Percentiles rank a stretch among this genome's conserved stretches.
phyloP scores from a whole-genome alignment of 2,329 filamentous ascomycete species.

The Alternaria triticina region DNA sequence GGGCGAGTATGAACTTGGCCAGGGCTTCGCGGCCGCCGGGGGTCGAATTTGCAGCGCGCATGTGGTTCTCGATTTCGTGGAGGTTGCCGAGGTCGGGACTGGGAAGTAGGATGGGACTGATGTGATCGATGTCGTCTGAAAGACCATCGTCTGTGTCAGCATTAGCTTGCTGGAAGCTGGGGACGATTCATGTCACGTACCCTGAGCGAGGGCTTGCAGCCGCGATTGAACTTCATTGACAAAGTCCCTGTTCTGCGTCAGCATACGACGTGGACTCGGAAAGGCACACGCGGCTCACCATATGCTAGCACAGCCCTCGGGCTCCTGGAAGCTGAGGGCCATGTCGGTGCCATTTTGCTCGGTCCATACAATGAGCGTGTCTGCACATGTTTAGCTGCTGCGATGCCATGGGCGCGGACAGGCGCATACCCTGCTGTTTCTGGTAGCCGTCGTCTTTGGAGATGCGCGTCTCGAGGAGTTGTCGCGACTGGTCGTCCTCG shows the following conservation, averaged over 20 bases:
- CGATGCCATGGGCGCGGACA: background rate
- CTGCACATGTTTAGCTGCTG: conserved; percentile 56
- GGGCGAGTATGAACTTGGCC: conserved; percentile 81
- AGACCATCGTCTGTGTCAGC: conserved; percentile 73
- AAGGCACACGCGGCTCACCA: conserved; percentile 65
- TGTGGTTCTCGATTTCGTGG: conserved; percentile 80
- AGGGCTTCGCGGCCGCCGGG: conserved; percentile 82
- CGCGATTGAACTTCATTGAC: conserved; percentile 84
- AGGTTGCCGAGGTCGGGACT: conserved; percentile 82
- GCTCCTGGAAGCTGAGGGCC: conserved; percentile 97
- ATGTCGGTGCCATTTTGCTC: conserved; percentile 91
- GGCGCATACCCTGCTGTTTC: conserved; percentile 85
- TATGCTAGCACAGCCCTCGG: conserved; percentile 89
- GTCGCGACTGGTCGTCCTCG: conserved; percentile 84
- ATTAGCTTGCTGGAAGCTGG: conserved; percentile 20
- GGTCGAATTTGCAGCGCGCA: conserved; percentile 78
- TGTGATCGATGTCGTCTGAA: conserved; percentile 82
- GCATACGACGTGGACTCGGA: conserved; percentile 6
- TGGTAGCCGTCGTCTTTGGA: conserved; percentile 95
- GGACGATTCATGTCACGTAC: conserved; percentile 52
- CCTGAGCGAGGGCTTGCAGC: conserved; percentile 67
- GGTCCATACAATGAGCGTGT: conserved; percentile 98
- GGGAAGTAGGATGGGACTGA: conserved; percentile 76
- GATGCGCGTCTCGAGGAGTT: conserved; percentile 87
- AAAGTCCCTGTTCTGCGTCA: conserved; percentile 74